Evolutionary conservation across 1,284 basidiomycete genomes (phyloP).

Genomic region (Tranzscheliella williamsii): DNA sequence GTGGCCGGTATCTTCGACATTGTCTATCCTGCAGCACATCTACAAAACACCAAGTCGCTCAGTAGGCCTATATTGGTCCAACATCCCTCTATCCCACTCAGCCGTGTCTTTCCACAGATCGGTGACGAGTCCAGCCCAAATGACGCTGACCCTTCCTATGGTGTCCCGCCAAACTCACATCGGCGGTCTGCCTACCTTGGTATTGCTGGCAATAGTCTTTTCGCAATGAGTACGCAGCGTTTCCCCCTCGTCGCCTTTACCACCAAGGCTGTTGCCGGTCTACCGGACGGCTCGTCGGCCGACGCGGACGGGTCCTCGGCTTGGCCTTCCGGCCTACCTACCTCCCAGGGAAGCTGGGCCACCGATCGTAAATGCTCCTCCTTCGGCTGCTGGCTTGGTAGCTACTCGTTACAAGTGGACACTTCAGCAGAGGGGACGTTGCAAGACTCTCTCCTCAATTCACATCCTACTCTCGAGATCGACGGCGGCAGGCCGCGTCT

Average conservation of each 20-base stretch:
- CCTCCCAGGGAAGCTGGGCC: constrained; percentile 30
- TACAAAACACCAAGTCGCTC: constrained; percentile 39
- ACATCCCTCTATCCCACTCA: constrained; percentile 35
- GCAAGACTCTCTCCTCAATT: constrained; percentile 23
- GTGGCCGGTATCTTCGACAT: constrained; percentile 51
- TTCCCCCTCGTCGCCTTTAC: constrained; percentile 50
- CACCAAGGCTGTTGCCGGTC: constrained; percentile 19
- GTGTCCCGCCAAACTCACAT: background rate
- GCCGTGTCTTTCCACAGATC: constrained; percentile 42
- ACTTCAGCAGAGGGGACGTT: constrained; percentile 20
- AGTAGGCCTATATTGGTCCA: constrained; percentile 40
- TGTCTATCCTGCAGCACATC: constrained; percentile 40
- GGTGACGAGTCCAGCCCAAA: constrained; percentile 4
- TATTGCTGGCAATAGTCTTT: constrained; percentile 48
- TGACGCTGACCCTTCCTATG: background rate
- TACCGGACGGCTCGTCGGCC: constrained; percentile 10
- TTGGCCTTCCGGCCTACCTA: constrained; percentile 15
- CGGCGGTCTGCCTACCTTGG: constrained; percentile 47
- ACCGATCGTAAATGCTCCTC: constrained; percentile 34
- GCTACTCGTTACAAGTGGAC: constrained; percentile 37
- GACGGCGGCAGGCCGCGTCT: constrained; percentile 19
- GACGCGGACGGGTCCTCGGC: background rate
- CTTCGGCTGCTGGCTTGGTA: constrained; percentile 51
- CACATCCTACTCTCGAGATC: constrained; percentile 27
- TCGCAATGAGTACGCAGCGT: constrained; percentile 45